These are phyloP conservation scores for Breviolum minutum DNA, from an alignment of 73 alveolate species.

Conservation along the genomic window DNA sequence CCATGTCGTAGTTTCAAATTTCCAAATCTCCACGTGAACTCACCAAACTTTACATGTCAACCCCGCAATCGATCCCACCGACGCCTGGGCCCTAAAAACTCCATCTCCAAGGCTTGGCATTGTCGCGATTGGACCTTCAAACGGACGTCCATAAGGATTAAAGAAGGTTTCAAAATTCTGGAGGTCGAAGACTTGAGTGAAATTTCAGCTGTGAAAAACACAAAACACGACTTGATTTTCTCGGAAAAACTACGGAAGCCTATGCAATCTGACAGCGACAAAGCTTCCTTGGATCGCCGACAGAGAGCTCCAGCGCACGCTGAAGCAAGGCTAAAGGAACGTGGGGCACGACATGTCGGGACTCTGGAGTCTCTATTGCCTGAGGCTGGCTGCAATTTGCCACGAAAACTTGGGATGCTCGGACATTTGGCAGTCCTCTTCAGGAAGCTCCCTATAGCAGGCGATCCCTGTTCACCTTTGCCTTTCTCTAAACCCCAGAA, in stretches of 20 bases:
- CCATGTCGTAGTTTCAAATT: neutral
- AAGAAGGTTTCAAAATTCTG: neutral
- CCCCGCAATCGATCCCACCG: neutral
- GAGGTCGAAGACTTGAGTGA: no score
- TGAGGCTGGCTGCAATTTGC: no score
- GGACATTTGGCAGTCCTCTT: no score
- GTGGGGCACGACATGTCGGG: neutral
- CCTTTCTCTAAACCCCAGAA: no score
- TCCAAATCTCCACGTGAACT: neutral
- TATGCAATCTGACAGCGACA: neutral
- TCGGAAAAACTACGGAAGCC: neutral
- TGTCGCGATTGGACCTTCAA: conserved; percentile 59
- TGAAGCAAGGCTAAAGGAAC: conserved; percentile 27
- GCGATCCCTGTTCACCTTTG: no score
- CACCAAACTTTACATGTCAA: no score
- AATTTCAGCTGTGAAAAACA: no score
- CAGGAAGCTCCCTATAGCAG: no score
- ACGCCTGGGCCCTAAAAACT: conserved; percentile 33
- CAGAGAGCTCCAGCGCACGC: conserved; percentile 32
- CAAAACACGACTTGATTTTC: neutral
- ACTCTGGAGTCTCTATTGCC: no score
- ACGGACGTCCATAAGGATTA: neutral
- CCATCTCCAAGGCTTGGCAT: conserved; percentile 82
- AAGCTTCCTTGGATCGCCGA: neutral
- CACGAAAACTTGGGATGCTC: no score